These are phyloP conservation scores for Rhizopus stolonifer DNA, from an alignment of 371 early-diverging fungal genomes.

Conservation along the genomic window DNA sequence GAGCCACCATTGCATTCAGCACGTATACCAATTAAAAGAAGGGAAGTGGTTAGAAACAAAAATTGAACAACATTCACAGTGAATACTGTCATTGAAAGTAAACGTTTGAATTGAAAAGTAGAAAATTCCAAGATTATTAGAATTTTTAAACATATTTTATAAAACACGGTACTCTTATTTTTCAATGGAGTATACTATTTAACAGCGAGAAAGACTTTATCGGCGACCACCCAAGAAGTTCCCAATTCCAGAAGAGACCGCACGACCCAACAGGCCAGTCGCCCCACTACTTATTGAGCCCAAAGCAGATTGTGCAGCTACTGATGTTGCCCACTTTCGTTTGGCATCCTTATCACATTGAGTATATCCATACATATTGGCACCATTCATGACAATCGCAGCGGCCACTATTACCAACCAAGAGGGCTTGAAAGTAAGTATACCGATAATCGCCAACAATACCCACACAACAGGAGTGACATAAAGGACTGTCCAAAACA, in stretches of 20 bases:
- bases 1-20: constrained; percentile 68
- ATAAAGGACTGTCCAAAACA: constrained; percentile 93
- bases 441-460: constrained; percentile 73
- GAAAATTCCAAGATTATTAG: neutral
- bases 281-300: constrained; percentile 39
- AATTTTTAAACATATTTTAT: neutral
- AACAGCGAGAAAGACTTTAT: neutral
- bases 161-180: neutral
- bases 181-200: neutral
- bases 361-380: constrained; percentile 94
- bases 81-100: constrained; percentile 2
- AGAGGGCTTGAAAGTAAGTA: constrained; percentile 69
- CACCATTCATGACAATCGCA: constrained; percentile 78
- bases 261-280: constrained; percentile 43
- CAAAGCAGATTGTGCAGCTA: constrained; percentile 47
- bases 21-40: neutral
- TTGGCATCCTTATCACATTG: constrained; percentile 92
- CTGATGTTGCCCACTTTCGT: constrained; percentile 61
- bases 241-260: constrained; percentile 38
- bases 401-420: constrained; percentile 89
- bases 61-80: neutral
- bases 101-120: neutral
- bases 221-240: constrained; percentile 25
- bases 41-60: neutral
- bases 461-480: constrained; percentile 85